Conservation (phyloP, 129 eudicot genomes). For the Pulicaria dysenterica region DNA sequence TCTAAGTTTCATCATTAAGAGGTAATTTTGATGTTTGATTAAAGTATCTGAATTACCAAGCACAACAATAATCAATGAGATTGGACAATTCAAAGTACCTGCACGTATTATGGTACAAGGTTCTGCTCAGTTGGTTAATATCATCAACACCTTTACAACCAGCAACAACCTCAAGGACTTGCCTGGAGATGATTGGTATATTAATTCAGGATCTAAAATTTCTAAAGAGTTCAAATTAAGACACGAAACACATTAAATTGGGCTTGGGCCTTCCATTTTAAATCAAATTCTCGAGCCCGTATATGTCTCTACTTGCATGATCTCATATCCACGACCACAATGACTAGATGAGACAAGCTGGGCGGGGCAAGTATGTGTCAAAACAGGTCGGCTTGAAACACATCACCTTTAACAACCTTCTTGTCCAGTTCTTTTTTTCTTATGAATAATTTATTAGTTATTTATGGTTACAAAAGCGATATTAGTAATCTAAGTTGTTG, state of each 20-base stretch:
- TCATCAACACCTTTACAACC: constrained; percentile 85
- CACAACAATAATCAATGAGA: not conserved
- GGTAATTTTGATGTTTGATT: not conserved
- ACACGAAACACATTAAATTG: not conserved
- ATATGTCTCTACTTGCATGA: not conserved
- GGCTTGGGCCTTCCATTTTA: not conserved
- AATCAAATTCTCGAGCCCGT: not conserved
- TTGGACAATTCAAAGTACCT: constrained; percentile 47
- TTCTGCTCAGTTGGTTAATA: constrained; percentile 68
- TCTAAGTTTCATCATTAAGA: not conserved
- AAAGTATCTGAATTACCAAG: not conserved
- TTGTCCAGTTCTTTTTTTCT: no score
- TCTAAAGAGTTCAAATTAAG: not conserved
- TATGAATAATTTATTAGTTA: not conserved
- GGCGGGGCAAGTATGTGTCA: no score
- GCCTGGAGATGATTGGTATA: constrained; percentile 52
- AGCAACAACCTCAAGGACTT: constrained; percentile 98
- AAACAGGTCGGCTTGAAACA: no score
- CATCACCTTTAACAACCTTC: no score
- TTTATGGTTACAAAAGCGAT: not conserved
- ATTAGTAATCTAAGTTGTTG: not conserved
- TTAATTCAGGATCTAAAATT: constrained; percentile 14
- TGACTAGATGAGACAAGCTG: no score
- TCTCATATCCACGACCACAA: not conserved
- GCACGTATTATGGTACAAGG: constrained; percentile 90